Base-by-base conservation (phyloP, 2,329 filamentous ascomycete genomes). In the Aspergillus sp. region DNA sequence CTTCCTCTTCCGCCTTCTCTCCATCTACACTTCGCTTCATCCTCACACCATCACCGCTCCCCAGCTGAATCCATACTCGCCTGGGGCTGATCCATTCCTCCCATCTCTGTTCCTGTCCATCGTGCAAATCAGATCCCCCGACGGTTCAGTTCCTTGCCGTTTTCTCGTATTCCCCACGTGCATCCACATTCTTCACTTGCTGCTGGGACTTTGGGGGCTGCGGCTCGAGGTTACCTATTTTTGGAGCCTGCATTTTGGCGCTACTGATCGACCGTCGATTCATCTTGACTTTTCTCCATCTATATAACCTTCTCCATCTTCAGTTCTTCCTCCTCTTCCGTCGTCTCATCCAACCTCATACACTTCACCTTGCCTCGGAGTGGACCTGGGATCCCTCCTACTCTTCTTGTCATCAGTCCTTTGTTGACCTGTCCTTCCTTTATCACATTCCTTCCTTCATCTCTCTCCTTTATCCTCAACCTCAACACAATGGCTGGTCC, bases 401-500 rank as follows among this genome's bases (percentile, higher is more conserved):
- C 16, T 52, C 40, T 38, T 52, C 40, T 30, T 9, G 8, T 48
- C 16, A 4, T 22, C 22, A 22, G 40, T 42, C 16, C 40, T 2
- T 42, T 42, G 40, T 42, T 19, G 35, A 17, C 35, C 9, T 38
- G 48, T 56, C 49, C 49, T 36, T 47, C 51, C 52, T 41, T 41
- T 16, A 40, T 17, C 24, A 14, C 38, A 47, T 14, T 56, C 36
- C 51, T 50, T 30, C 10, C 36, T 50, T 17, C 49, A 47, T 42
- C 22, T 40, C 14, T 33, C 17, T 44, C 44, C 30, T 32, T 6
- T 16, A 32, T 6, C 32, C 20, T 40, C 32, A 19, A 45, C 40
- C 17, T 9, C 50, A 33, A 48, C 55, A 63, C 38, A 32, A 96
- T 96, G 92, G 89, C 91, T 78, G 90, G 91, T 76, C 90, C 90